phyloP scores from a whole-genome alignment of 768 basidiomycete genomes.

The Collybia nuda region DNA sequence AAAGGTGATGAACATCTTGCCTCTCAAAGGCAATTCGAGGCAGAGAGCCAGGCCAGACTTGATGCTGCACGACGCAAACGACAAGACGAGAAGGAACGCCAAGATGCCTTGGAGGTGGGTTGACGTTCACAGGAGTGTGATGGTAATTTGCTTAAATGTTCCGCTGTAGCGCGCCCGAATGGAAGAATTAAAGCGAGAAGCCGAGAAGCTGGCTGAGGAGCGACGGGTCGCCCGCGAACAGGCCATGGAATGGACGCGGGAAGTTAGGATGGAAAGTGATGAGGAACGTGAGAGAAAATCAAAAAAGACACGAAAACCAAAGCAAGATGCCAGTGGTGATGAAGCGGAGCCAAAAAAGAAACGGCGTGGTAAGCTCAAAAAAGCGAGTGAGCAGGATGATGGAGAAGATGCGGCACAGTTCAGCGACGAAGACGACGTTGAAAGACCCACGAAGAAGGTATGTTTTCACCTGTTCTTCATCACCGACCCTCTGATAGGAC shows the following conservation, averaged over 20 bases:
- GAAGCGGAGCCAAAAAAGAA: conserved; percentile 74
- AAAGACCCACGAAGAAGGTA: conserved; percentile 73
- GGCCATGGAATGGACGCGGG: conserved; percentile 74
- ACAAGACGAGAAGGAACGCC: conserved; percentile 73
- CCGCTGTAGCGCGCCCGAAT: conserved; percentile 52
- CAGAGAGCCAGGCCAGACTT: conserved; percentile 67
- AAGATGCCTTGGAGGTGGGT: conserved; percentile 66
- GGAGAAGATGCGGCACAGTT: conserved; percentile 68
- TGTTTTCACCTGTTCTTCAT: not conserved
- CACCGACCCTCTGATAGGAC: conserved; percentile 14
- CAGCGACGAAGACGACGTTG: conserved; percentile 68
- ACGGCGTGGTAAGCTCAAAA: conserved; percentile 67
- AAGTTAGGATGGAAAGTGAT: conserved; percentile 68
- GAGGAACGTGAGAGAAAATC: conserved; percentile 74
- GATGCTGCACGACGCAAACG: conserved; percentile 76
- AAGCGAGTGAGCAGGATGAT: conserved; percentile 49
- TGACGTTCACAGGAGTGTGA: no score
- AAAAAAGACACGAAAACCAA: conserved; percentile 54
- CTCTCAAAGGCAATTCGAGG: conserved; percentile 70
- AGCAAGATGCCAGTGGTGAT: conserved; percentile 56
- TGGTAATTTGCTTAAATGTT: no score
- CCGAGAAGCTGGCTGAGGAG: conserved; percentile 78
- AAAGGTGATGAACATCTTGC: conserved; percentile 79
- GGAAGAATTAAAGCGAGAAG: conserved; percentile 66
- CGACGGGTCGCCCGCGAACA: conserved; percentile 76